Base-by-base conservation (phyloP, 192 early-diverging fungal species). In the Coemansia sp. region DNA sequence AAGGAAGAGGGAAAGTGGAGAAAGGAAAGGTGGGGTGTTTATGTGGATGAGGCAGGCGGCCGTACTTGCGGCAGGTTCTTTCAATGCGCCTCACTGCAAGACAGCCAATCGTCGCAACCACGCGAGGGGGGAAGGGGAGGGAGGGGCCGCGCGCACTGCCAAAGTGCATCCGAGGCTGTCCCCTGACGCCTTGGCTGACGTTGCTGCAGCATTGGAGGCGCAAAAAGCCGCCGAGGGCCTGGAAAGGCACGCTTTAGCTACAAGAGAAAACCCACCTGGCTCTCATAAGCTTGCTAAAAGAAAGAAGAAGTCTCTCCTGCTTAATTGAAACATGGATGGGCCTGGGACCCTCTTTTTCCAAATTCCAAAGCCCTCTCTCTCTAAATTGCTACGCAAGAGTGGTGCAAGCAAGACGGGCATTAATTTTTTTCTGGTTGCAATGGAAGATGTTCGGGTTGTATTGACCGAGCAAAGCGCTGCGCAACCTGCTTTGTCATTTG, bases 61-160 rank as follows among this genome's bases (percentile, higher is more conserved):
- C 38, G 38, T 9, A 44, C 38, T 44, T 44, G 38, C 38, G 38
- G 38, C 38, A 44, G 38, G 38, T 44, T 44, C 38, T 44, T 44
- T 44, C 38, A 44, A 44, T 44, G 38, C 38, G 38, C 38, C 38
- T 44, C 38, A 44, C 38, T 44, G 38, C 38, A 44, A 44, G 38
- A 9, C 38, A 44, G 38, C 38, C 38, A 44, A 44, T 44, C 38
- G 12, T 3, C 14, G 12, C 38, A 44, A 9, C 38, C 38, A 44
- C 38, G 38, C 38, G 12, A 2, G 28, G n/a, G n/a, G n/a, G n/a
- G 12, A 14, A 44, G 38, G 38, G 38, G 38, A 44, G 38, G 38
- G 38, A 44, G 38, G 38, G 38, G 38, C 12, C 9, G 3, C 12
- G 38, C 38, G 38, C 12, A 16, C 38, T 9, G 38, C 12, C 38